Evolutionary conservation across 1,284 basidiomycete genomes (phyloP).

Genomic region (Pseudozyma pruni): DNA sequence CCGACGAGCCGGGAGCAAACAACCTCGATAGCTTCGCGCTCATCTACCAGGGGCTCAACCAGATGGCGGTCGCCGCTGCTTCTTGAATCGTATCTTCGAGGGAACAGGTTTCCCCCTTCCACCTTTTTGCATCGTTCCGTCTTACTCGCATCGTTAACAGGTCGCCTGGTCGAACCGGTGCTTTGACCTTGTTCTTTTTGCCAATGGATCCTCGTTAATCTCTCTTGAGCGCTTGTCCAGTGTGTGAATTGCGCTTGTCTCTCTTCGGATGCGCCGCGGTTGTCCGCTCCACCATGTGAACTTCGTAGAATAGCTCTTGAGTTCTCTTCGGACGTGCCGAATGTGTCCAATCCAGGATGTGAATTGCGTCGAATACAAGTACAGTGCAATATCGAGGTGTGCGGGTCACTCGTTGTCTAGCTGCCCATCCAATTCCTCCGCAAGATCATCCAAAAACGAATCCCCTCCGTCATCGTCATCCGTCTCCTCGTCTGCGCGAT

Average conservation of each 20-base stretch:
- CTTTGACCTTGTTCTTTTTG: background rate
- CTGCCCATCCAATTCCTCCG: constrained; percentile 59
- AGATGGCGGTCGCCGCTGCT: constrained; percentile 40
- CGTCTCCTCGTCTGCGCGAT: constrained; percentile 39
- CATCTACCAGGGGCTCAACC: constrained; percentile 42
- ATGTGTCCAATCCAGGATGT: too few species aligned
- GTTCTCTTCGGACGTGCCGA: too few species aligned
- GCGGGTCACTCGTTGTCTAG: constrained; percentile 38
- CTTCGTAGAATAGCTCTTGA: too few species aligned
- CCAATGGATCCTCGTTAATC: background rate
- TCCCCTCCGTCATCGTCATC: constrained; percentile 46
- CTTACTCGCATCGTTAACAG: too few species aligned
- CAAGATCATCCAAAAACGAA: constrained; percentile 58
- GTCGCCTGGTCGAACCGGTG: too few species aligned
- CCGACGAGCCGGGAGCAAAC: constrained; percentile 2
- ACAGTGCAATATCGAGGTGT: background rate
- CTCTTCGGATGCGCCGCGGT: too few species aligned
- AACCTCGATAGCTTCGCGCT: constrained; percentile 43
- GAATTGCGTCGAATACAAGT: too few species aligned
- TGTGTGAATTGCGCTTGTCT: too few species aligned
- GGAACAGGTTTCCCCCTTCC: constrained; percentile 13
- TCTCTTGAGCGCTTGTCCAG: too few species aligned
- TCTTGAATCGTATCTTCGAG: background rate
- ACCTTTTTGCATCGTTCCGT: background rate
- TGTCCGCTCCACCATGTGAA: too few species aligned